Evolutionary conservation across 257 asterid genomes (phyloP), one percentile per base, ranked within the genome.

Genomic region (Solanum virginianum): DNA sequence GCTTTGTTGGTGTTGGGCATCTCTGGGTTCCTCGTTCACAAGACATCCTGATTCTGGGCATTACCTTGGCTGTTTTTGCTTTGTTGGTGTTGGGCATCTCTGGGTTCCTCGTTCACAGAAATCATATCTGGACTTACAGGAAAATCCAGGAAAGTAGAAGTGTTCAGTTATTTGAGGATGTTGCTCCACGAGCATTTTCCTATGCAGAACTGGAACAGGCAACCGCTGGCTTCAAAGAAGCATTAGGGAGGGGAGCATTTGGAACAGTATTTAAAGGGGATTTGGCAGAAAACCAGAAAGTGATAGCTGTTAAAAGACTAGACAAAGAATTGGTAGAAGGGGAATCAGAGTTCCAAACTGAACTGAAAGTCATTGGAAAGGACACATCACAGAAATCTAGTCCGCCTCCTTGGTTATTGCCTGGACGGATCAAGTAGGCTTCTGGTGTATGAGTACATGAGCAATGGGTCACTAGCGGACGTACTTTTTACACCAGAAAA

Each of bases 301-400:
- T 32, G 26, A 85, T 90, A 60, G 96, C 93, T 0, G 93, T 93
- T 83, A 92, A 93, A 81, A 91, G 83, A 69, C 60, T 91, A 17
- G 91, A 90, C 82, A 91, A 86, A 54, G 88, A 88, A 24, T 10
- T 84, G 5, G 84, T 74, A 8, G 87, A 85, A 60, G 89, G 94
- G 22, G 95, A 91, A n/a, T 85, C 53, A 15, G 94, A 90, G 85
- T 92, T 93, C 82, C 91, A 85, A 22, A 91, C 87, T 7, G 93
- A 93, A 86, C 70, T 93, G 80, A 92, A 49, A 57, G 88, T 87
- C 14, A 92, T 92, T 36, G 93, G 92, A 29, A 29, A 91, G 66
- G 83, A 92, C 92, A 2, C 88, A 93, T 65, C 95, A 93, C 16
- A 87, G 90, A 0, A 93, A 92, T 80, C 93, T 92, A 6, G 95